A percentile compares a stretch with the other conserved stretches of the same genome.
phyloP scores from a whole-genome alignment of 345 rosid genomes.

The Schrenkiella parvula region DNA sequence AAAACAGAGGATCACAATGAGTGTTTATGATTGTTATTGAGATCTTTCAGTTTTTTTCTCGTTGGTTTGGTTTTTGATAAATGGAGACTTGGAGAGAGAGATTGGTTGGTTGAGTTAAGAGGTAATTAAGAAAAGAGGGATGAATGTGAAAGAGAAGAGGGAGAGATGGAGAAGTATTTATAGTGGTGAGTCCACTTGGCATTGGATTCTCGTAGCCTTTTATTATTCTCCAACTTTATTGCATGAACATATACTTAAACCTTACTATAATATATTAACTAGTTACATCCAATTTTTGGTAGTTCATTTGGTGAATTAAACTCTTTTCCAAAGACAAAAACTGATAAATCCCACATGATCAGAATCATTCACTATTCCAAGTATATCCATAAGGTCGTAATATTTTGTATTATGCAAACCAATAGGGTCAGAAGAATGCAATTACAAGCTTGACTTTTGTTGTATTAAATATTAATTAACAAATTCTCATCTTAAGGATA shows the following conservation, averaged over 20 bases:
- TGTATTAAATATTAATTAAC: background rate
- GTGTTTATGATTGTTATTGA: background rate
- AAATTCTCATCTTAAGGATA: background rate
- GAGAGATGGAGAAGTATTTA: constrained; percentile 23
- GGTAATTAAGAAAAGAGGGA: background rate
- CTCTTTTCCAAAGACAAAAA: background rate
- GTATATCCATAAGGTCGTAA: constrained; percentile 14
- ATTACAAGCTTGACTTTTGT: background rate
- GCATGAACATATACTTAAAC: background rate
- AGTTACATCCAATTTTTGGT: background rate
- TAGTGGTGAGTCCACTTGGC: constrained; percentile 23
- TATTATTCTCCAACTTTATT: constrained; percentile 5
- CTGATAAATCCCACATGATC: background rate
- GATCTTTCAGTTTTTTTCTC: constrained; percentile 13
- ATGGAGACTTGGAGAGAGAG: background rate
- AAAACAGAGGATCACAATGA: constrained; percentile 1
- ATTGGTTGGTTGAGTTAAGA: background rate
- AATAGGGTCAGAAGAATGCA: background rate
- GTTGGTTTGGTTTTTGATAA: background rate
- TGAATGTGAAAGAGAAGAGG: constrained; percentile 27
- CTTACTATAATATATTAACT: background rate
- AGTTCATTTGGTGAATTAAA: background rate
- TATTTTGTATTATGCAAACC: background rate
- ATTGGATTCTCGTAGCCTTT: constrained; percentile 26
- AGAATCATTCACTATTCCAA: background rate